These are phyloP conservation scores for Penicillium cataractarum DNA, from an alignment of 495 filamentous ascomycete species.

Conservation along the genomic window DNA sequence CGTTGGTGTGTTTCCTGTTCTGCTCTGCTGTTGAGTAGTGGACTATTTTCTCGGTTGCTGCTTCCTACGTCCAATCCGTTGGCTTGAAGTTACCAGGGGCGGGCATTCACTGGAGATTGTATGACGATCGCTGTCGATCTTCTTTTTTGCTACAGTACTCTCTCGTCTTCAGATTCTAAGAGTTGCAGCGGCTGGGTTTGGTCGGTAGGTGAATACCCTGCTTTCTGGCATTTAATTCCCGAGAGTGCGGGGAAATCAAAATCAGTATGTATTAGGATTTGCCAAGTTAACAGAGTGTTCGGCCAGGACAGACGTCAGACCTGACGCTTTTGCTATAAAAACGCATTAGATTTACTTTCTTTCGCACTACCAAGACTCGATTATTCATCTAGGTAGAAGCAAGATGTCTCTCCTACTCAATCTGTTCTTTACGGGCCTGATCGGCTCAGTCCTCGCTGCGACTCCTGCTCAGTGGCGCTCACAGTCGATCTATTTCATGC, in stretches of 20 bases:
- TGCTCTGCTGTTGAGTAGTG: no score
- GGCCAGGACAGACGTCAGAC: background rate
- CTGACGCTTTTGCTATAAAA: background rate
- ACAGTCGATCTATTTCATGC: slow-evolving; percentile 72
- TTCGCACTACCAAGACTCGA: background rate
- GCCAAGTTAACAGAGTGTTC: background rate
- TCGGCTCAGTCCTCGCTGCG: slow-evolving; percentile 37
- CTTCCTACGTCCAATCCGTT: background rate
- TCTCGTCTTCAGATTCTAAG: background rate
- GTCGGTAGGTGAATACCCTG: background rate
- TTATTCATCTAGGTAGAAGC: background rate
- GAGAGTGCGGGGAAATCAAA: background rate
- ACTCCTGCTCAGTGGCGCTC: slow-evolving; percentile 60
- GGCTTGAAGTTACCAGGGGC: slow-evolving; percentile 14
- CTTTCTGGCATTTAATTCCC: slow-evolving; percentile 3
- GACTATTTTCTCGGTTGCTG: background rate
- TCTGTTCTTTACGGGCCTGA: slow-evolving; percentile 24
- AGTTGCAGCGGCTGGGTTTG: background rate
- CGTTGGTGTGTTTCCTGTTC: background rate
- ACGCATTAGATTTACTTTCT: background rate
- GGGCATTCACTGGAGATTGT: slow-evolving; percentile 30
- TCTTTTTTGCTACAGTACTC: background rate
- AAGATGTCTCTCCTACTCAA: slow-evolving; percentile 19
- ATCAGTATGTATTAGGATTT: background rate
- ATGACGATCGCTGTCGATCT: slow-evolving; percentile 3